These are phyloP conservation scores for Camptophora hylomeconis DNA, from an alignment of 2,329 filamentous ascomycete species.

Conservation along the genomic window DNA sequence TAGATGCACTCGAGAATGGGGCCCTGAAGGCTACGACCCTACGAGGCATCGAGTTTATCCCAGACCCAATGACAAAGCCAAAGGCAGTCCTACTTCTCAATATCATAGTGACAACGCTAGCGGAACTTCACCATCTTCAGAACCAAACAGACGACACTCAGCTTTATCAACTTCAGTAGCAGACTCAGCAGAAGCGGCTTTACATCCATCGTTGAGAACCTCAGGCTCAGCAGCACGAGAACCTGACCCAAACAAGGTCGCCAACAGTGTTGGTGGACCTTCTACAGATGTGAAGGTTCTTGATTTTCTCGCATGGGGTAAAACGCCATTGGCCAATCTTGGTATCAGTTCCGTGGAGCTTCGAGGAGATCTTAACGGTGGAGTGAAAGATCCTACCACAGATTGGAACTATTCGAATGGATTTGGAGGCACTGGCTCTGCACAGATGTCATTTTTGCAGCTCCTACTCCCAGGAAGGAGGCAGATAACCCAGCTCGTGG, in stretches of 20 bases:
- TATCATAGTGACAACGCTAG: conserved; percentile 1
- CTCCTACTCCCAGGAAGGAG: conserved; percentile 10
- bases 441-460: conserved; percentile 14
- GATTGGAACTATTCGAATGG: conserved; percentile 5
- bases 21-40: conserved; percentile 15
- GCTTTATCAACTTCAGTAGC: too few relatives aligned
- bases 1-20: conserved; percentile 21
- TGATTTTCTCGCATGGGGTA: conserved; percentile 37
- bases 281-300: conserved; percentile 25
- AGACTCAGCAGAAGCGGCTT: conserved; percentile 2
- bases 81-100: conserved; percentile 1
- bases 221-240: conserved; percentile 5
- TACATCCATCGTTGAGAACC: conserved; percentile 9
- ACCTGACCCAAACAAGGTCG: conserved; percentile 7
- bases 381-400: conserved; percentile 26
- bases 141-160: too few relatives aligned
- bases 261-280: too few relatives aligned
- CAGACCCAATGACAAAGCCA: conserved; percentile 4
- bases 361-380: too few relatives aligned
- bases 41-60: conserved; percentile 16
- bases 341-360: conserved; percentile 15
- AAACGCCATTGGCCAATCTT: conserved; percentile 18
- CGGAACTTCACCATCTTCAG: conserved; percentile 1
- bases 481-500: conserved; percentile 11
- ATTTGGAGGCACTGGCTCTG: conserved; percentile 8